These are phyloP conservation scores for Pseudogymnoascus sp. DNA, from an alignment of 2,329 filamentous ascomycete genomes.

Conservation along the genomic window DNA sequence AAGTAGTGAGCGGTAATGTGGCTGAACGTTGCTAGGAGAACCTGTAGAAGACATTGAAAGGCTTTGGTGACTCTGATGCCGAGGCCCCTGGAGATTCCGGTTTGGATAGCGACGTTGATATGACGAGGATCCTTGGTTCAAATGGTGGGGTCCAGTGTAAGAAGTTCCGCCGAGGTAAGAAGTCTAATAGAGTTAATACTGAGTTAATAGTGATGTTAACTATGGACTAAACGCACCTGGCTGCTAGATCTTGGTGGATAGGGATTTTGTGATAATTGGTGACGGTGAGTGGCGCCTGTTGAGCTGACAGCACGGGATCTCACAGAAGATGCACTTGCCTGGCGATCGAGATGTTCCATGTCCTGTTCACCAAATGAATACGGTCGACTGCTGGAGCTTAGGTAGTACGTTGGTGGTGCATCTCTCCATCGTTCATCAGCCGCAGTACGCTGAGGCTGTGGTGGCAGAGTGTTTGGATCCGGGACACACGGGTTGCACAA, in stretches of 20 bases:
- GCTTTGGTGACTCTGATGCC: background rate
- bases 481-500: conserved; percentile 69
- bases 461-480: conserved; percentile 56
- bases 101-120: conserved; percentile 5
- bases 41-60: background rate
- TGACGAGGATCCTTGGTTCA: background rate
- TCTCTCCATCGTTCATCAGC: conserved; percentile 4
- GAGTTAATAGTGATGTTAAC: background rate
- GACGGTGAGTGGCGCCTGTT: background rate
- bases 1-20: conserved; percentile 15
- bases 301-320: background rate
- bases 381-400: conserved; percentile 10
- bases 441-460: conserved; percentile 23
- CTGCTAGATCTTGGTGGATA: background rate
- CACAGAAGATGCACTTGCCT: background rate
- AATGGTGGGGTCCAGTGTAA: background rate
- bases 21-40: conserved; percentile 9
- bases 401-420: conserved; percentile 3
- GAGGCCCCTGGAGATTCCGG: background rate
- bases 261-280: background rate
- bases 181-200: background rate
- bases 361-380: conserved; percentile 12
- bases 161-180: background rate
- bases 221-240: background rate
- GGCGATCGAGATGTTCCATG: conserved; percentile 6